Base-by-base conservation (phyloP, 2,329 filamentous ascomycete genomes). In the Harringtonia aguacate region DNA sequence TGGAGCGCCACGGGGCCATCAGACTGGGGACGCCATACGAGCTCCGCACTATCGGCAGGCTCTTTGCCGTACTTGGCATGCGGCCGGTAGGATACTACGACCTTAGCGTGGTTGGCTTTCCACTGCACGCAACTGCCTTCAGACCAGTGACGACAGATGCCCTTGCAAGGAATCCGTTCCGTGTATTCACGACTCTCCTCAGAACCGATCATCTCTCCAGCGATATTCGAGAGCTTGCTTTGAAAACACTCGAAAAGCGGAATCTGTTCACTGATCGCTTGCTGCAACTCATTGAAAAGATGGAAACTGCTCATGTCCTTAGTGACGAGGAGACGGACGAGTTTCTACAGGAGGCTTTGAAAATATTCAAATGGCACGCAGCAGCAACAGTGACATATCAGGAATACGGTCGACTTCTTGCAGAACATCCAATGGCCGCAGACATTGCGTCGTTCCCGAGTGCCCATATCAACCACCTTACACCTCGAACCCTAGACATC, bases 381-480 rank as follows among this genome's bases (percentile, higher is more conserved):
- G 57, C 56, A 3, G 62, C 69, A 1, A 61, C 62, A 0, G 62
- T 65, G 1, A 61, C 64, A 0, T 39, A 61, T 10, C 58, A 60
- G 0, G 62, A 69, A 21, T 75, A 74, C 48, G 49, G 57, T 28
- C 41, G 50, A 3, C 58, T 75, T 2, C 60, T 60, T 9, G 50
- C 50, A 1, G 68, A 69, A 45, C 67, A 72, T 43, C 66, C 70
- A 0, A 57, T 73, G 4, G 54, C 73, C 4, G 69, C 69, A 1
- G 70, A 73, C 44, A 65, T 73, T 35, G 67, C 56, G 0, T 61
- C 55, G 39, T 64, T 65, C 47, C 51, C 49, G 7, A 67, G 58
- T 24, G 57, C 68, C 1, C 72, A 75, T 48, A 70, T 75, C 51
- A 75, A 75, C 47, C 72, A 75, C 43, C 61, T 75, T 2, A 74